Evolutionary conservation across 2,329 filamentous ascomycete species (phyloP), one percentile per base, ranked within the genome.

Genomic region (Verticillium nonalfalfae): DNA sequence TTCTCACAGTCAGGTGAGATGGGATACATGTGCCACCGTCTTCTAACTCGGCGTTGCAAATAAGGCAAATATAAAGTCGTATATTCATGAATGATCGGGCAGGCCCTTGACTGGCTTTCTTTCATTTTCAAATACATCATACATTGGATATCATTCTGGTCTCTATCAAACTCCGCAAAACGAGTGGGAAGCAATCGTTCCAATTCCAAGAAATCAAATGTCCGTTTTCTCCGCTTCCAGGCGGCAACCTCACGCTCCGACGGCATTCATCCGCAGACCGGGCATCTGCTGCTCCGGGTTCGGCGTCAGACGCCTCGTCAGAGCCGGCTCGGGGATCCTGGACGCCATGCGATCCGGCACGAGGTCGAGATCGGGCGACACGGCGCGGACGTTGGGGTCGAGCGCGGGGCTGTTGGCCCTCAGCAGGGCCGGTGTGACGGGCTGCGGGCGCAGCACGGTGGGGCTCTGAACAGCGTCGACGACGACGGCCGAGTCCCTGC

Each of bases 261-360:
- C 67, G 11, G 66, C 68, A 50, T 70, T 69, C 38, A 71, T 56
- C 45, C 67, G 66, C 13, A 66, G 69, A 59, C 70, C 65, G 18
- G 45, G 45, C 63, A 69, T 65, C 72, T 81, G 77, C 66, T 75
- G 68, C 69, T 82, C 80, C 4, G 79, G 80, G 60, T 77, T 79
- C 1, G 81, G 81, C 7, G 81, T 83, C 64, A 82, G 67, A 33
- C 80, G 74, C 56, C 69, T 64, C 60, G 73, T 69, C 50, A 82
- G 72, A 18, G 72, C 73, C 10, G 80, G 78, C 61, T 82, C 80
- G 10, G 79, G 77, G 50, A 85, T 80, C 59, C 84, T 80, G 61
- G 83, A 81, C 7, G 81, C 82, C 84, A 86, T 87, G 59, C 84
- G 79, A 68, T 88, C 85, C 13, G 84, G 85, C n/a, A 87, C 71